Evolutionary conservation across 352 stramenopile genomes (phyloP), one percentile per base, ranked within the genome.

Genomic region (Aphanomyces stellatus): DNA sequence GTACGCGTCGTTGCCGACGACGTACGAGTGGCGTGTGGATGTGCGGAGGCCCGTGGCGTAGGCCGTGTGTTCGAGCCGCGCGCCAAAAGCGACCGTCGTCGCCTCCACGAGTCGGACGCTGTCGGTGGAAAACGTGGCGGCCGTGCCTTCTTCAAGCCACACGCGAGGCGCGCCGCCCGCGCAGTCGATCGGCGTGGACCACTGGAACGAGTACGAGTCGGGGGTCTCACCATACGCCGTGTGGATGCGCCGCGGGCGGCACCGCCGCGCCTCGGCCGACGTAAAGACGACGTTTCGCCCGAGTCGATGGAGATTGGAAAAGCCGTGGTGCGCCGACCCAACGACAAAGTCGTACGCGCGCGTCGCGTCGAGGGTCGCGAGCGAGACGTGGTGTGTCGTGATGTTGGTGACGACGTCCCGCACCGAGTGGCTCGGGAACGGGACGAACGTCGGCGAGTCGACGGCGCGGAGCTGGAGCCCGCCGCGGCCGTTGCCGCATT

Each of bases 231-330:
- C 83, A 49, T 88, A 92, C 6, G 87, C 82, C 2, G 82, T 91
- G 75, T 92, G 87, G 11, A 95, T 78, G 61, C 91, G 87, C 72
- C 91, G 90, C 2, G 83, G 82, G 33, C 78, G 78, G 34, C 85
- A 93, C 11, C 73, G 65, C 53, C 85, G 76, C 7, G 76, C 77
- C 55, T 80, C 71, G 3, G 74, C 63, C 42, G 69, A 69, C 42
- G 73, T 63, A 42, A 82, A 79, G 7, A 78, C 68, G 27, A 75
- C 40, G 57, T 88, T 90, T 19, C 73, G 62, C 5, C 82, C 81
- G 8, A 91, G 60, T 11, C 74, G 80, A 60, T 88, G 81, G 19
- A 88, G 59, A 34, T 74, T 83, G 2, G 85, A 91, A 80, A 80
- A 93, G 57, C 85, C 85, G 67, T 93, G 85, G 70, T 82, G 88